Conservation (phyloP, 257 asterid genomes). For the Cruciata laevipes region DNA sequence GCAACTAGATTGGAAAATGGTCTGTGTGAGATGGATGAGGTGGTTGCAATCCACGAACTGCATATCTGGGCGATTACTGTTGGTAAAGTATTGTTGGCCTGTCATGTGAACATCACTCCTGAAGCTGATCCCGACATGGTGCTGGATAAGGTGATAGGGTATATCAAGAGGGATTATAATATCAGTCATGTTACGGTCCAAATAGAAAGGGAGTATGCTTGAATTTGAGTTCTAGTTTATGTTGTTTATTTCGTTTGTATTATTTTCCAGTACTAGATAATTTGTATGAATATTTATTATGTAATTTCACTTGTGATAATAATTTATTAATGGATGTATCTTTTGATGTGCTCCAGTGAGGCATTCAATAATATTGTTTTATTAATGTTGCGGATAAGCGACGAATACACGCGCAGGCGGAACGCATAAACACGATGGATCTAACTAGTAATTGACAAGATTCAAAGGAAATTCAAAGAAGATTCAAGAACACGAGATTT, state of each 20-base stretch:
- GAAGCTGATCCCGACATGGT: slow-evolving; percentile 84
- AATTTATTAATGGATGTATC: no score
- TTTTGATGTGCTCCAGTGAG: no score
- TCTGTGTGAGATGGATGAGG: slow-evolving; percentile 84
- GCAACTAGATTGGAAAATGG: slow-evolving; percentile 74
- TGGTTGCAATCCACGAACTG: slow-evolving; percentile 73
- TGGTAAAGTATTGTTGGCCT: slow-evolving; percentile 74
- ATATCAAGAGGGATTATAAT: slow-evolving; percentile 69
- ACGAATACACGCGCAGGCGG: no score
- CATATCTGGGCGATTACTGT: slow-evolving; percentile 95
- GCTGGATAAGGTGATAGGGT: slow-evolving; percentile 64
- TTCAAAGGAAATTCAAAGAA: no score
- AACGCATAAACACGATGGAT: no score
- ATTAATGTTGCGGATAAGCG: no score
- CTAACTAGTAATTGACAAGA: no score
- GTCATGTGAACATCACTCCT: slow-evolving; percentile 69
- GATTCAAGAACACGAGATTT: no score
- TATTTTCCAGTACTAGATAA: not conserved
- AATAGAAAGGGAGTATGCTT: slow-evolving; percentile 57
- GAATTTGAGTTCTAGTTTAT: not conserved
- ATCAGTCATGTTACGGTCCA: slow-evolving; percentile 87
- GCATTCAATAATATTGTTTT: no score
- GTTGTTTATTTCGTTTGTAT: no score
- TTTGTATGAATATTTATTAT: no score
- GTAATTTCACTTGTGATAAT: no score